These are phyloP conservation scores for Aspergillus incahuasiensis DNA, from an alignment of 495 filamentous ascomycete genomes.

Conservation along the genomic window DNA sequence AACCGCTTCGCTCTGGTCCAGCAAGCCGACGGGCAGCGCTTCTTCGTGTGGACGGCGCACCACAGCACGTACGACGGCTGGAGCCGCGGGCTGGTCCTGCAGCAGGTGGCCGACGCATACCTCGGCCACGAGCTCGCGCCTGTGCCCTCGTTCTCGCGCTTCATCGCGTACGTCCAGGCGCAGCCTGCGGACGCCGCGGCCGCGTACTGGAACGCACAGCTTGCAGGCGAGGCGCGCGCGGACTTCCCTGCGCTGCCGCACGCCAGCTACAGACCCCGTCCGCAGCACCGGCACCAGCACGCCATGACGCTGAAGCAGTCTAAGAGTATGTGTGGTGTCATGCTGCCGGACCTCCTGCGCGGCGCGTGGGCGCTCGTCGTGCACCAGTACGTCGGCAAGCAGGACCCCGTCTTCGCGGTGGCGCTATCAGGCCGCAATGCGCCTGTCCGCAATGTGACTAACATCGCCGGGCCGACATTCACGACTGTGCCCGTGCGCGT, in stretches of 20 bases:
- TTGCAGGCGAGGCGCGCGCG: background rate
- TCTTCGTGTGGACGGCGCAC: conserved; percentile 47
- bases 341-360: background rate
- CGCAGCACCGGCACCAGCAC: background rate
- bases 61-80: conserved; percentile 60
- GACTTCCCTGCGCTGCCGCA: background rate
- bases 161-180: conserved; percentile 10
- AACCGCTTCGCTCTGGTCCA: conserved; percentile 5
- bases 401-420: conserved; percentile 31
- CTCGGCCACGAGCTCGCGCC: background rate
- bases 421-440: conserved; percentile 26
- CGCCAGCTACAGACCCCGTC: background rate
- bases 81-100: conserved; percentile 46
- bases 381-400: conserved; percentile 18
- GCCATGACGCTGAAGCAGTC: background rate
- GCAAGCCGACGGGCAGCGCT: background rate
- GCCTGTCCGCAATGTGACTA: conserved; percentile 22
- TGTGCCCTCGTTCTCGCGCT: background rate
- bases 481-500: conserved; percentile 21
- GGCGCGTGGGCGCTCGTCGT: conserved; percentile 34
- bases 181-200: conserved; percentile 3
- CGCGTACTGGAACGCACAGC: conserved; percentile 1
- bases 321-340: background rate
- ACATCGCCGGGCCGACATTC: conserved; percentile 31
- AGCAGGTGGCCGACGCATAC: conserved; percentile 39